A percentile compares a stretch with the other conserved stretches of the same genome.
Evolutionary conservation across 2,329 filamentous ascomycete species (phyloP).

Genomic region (Colletotrichum chrysophilum): DNA sequence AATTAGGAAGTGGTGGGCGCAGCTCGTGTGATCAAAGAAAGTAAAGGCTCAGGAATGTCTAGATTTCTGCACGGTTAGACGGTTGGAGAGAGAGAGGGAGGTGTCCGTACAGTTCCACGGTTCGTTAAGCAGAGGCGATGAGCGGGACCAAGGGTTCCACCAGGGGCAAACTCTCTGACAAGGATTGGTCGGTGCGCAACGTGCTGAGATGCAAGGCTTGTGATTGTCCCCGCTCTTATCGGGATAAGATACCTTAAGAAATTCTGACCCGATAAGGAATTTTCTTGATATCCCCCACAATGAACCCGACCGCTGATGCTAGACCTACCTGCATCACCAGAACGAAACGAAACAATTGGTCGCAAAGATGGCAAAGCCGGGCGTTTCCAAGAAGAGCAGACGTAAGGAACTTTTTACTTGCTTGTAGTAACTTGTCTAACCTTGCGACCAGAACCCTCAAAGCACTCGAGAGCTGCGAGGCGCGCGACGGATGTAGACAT

Average conservation of each 20-base stretch:
- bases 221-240: constrained; percentile 7
- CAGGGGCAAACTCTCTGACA: constrained; percentile 3
- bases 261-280: constrained; percentile 19
- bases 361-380: constrained; percentile 23
- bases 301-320: neutral
- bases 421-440: constrained; percentile 4
- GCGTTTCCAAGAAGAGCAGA: constrained; percentile 33
- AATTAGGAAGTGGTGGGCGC: neutral
- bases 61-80: constrained; percentile 1
- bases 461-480: constrained; percentile 77
- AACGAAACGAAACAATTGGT: neutral
- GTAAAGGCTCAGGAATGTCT: neutral
- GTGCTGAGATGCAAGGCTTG: neutral
- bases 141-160: constrained; percentile 18
- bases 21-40: constrained; percentile 11
- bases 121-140: neutral
- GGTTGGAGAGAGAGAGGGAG: neutral
- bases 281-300: constrained; percentile 18
- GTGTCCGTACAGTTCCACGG: neutral
- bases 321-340: neutral
- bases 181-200: constrained; percentile 8
- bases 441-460: constrained; percentile 56
- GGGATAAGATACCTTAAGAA: constrained; percentile 5
- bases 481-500: constrained; percentile 74
- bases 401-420: constrained; percentile 13